Evolutionary conservation across 352 stramenopile genomes (phyloP).

Genomic region (Globisporangium okanoganense): DNA sequence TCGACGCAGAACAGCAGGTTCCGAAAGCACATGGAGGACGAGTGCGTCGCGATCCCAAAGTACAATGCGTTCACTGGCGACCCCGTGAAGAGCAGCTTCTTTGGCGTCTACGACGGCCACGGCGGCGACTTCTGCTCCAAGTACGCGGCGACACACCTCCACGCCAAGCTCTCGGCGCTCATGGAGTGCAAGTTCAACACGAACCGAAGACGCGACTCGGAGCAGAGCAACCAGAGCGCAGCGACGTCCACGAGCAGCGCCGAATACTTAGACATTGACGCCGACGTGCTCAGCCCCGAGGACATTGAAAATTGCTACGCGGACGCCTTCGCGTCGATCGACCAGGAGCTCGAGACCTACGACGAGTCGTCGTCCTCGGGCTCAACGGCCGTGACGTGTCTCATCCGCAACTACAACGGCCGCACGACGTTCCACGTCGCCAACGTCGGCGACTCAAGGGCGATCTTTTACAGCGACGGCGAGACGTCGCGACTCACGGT

Average conservation of each 20-base stretch:
- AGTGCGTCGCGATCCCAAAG: slow-evolving; percentile 71
- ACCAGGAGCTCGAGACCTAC: slow-evolving; percentile 59
- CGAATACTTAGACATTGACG: slow-evolving; percentile 27
- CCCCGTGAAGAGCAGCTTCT: slow-evolving; percentile 69
- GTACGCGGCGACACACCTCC: slow-evolving; percentile 70
- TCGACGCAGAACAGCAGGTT: slow-evolving; percentile 81
- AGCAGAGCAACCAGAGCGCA: slow-evolving; percentile 39
- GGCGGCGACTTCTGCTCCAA: slow-evolving; percentile 77
- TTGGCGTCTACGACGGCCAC: slow-evolving; percentile 82
- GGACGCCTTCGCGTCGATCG: slow-evolving; percentile 54
- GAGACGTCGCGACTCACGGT: slow-evolving; percentile 53
- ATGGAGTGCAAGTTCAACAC: slow-evolving; percentile 37
- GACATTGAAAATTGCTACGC: slow-evolving; percentile 64
- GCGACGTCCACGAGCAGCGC: slow-evolving; percentile 46
- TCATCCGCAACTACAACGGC: slow-evolving; percentile 54
- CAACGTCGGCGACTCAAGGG: slow-evolving; percentile 77
- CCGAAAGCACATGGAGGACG: slow-evolving; percentile 81
- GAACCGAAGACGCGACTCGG: slow-evolving; percentile 29
- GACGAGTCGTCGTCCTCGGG: slow-evolving; percentile 66
- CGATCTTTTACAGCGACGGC: slow-evolving; percentile 52
- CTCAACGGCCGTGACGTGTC: slow-evolving; percentile 73
- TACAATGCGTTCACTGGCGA: slow-evolving; percentile 57
- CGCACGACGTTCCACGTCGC: slow-evolving; percentile 69
- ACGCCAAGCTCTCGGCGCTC: slow-evolving; percentile 42
- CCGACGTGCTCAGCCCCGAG: slow-evolving; percentile 44